Base-by-base conservation (phyloP, 1,284 basidiomycete species). In the Pyrrhoderma noxium region DNA sequence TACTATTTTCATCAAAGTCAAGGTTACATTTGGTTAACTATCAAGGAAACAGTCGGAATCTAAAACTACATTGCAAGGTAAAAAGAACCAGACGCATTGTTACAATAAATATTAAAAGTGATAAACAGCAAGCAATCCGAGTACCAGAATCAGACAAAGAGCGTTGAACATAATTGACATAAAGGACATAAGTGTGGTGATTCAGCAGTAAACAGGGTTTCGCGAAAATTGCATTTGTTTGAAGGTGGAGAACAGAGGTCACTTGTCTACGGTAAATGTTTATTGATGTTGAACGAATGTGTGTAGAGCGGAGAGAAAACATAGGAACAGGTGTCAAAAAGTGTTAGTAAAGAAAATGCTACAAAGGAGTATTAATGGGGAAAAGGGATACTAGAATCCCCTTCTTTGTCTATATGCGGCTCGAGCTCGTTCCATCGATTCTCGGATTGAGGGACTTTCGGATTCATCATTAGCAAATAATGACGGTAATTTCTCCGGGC, bases 351-450 rank as follows among this genome's bases (percentile, higher is more conserved):
- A 14, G 27, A 41, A 47, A 42, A 47, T 37, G 37, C 40, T 34
- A 41, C 11, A 45, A n/a, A 46, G 45, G 25, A 46, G 3, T 14
- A 31, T 13, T 43, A 25, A 14, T 8, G n/a, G 35, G 3, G 8
- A 50, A 25, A 8, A 42, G 8, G 18, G n/a, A n/a, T n/a, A 3
- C 3, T 18, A 25, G 45, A 35, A 22, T 16, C 51, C 50, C 8
- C 42, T 45, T 21, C 36, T 48, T 13, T 52, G 51, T 5, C 46
- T 37, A 23, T 52, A 52, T 8, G 54, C 50, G 13, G 54, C 51
- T 8, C 54, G 51, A 27, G 54, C 54, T 7, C 51, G 50, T 27
- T 52, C 54, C 54, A 56, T 56, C 8, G 50, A 47, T 25, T 56
- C 54, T 11, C 43, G 45, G 18, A 56, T 49, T 8, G 38, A 38